These are phyloP conservation scores for Ganoderma resinaceum DNA, from an alignment of 1,284 basidiomycete species.

Conservation along the genomic window DNA sequence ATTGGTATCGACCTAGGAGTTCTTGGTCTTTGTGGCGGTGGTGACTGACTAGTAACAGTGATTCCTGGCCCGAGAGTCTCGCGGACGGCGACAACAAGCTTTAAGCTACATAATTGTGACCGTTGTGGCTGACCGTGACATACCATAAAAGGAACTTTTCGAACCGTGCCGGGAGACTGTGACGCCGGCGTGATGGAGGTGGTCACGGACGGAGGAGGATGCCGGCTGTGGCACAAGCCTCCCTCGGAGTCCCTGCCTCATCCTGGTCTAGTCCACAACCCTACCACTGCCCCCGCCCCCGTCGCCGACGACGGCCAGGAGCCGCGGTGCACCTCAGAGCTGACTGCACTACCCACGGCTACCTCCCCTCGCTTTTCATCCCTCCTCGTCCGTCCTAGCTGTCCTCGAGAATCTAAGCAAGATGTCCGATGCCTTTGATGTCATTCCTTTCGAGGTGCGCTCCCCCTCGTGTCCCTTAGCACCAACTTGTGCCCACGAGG, in stretches of 20 bases:
- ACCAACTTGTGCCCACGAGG: constrained; percentile 21
- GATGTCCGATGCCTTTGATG: constrained; percentile 76
- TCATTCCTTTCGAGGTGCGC: constrained; percentile 80
- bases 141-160: background rate
- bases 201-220: constrained; percentile 16
- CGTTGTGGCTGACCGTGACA: constrained; percentile 3
- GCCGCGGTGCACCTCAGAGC: constrained; percentile 15
- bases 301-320: constrained; percentile 26
- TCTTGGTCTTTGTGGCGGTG: background rate
- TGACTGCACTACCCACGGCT: too few species aligned
- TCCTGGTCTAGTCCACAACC: constrained; percentile 19
- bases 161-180: constrained; percentile 14
- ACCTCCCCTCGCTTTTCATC: background rate
- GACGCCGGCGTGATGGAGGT: constrained; percentile 13
- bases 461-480: background rate
- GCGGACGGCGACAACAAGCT: background rate
- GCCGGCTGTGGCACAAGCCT: constrained; percentile 23
- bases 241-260: too few species aligned
- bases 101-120: background rate
- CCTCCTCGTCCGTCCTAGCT: background rate
- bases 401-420: constrained; percentile 22
- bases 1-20: background rate
- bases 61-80: too few species aligned
- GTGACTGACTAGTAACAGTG: background rate
- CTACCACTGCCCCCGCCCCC: constrained; percentile 22